Evolutionary conservation across 1,284 basidiomycete species (phyloP).

Genomic region (Kwoniella shivajii): DNA sequence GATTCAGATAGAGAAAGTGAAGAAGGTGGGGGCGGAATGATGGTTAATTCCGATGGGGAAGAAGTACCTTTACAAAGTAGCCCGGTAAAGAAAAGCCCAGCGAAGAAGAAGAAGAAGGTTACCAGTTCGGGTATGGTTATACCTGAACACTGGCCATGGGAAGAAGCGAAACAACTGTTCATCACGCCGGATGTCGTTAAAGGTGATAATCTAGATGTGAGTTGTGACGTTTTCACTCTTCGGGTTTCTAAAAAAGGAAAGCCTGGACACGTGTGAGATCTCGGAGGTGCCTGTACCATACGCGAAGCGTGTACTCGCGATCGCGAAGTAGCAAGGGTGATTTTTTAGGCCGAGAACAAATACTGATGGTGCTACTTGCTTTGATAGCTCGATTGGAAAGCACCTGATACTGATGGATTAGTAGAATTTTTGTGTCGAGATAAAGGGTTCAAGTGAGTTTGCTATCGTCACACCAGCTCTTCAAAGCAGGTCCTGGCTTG

Average conservation of each 20-base stretch:
- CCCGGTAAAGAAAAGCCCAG: conserved; percentile 40
- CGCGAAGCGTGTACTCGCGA: no score
- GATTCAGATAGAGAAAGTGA: conserved; percentile 40
- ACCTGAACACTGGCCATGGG: conserved; percentile 95
- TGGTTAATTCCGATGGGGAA: conserved; percentile 36
- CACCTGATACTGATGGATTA: conserved; percentile 89
- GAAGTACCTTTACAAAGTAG: conserved; percentile 26
- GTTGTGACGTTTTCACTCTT: conserved; percentile 21
- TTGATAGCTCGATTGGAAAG: conserved; percentile 84
- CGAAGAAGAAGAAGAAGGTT: conserved; percentile 50
- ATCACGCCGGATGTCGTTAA: conserved; percentile 84
- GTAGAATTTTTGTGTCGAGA: conserved; percentile 92
- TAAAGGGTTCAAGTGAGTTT: conserved; percentile 90
- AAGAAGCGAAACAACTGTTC: conserved; percentile 90
- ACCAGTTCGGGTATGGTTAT: conserved; percentile 71
- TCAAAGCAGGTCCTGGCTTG: no score
- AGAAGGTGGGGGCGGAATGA: conserved; percentile 32
- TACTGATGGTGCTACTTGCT: no score
- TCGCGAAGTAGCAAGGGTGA: no score
- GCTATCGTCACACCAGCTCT: background rate
- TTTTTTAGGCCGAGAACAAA: no score
- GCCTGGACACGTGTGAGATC: no score
- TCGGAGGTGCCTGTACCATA: no score
- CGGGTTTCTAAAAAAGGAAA: no score
- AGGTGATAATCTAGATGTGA: conserved; percentile 81